Evolutionary conservation across 2,329 filamentous ascomycete species (phyloP), one percentile per base, ranked within the genome.

Genomic region (Colletotrichum costaricense): DNA sequence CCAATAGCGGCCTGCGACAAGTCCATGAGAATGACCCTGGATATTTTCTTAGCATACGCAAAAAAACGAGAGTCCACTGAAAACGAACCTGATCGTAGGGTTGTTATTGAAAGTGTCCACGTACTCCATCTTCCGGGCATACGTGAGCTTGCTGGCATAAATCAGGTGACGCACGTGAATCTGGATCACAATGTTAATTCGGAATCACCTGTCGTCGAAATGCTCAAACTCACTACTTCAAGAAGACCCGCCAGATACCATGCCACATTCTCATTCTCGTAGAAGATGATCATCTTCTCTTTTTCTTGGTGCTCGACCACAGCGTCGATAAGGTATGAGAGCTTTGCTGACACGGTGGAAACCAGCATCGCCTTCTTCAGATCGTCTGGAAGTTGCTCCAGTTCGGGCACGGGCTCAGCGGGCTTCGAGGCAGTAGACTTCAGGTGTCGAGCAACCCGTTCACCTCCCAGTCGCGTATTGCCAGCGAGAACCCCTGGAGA

Each of bases 231-330:
- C 77, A 88, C 87, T 38, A 96, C 87, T 76, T 98, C 95, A 0
- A 98, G 87, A 35, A 93, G 91, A 79, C 95, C 92, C 0, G 94
- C 93, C 52, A 98, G 89, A 83, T 97, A 98, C 81, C 90, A 97
- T 1, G 95, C 95, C 2, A 93, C 88, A 77, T 97, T 96, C 73
- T 97, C 93, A 38, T 93, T 93, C 74, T 97, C 95, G 80, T 98
- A 98, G 81, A 98, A 98, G 11, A 98, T 89, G 65, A 98, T 90
- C 4, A 97, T 97, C 81, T 98, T 97, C 78, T 98, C 95, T 0
- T 88, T 83, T 1, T 87, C 82, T 66, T 97, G 90, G 74, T 95
- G 87, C 65, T 88, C 85, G 5, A 92, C 81, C 14, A 98, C 91
- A 38, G 90, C 88, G 67, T 95, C 93, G 22, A 98, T 84, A 6